Evolutionary conservation across 2,329 filamentous ascomycete species (phyloP), one percentile per base, ranked within the genome.

Genomic region (Colletotrichum australisinense): DNA sequence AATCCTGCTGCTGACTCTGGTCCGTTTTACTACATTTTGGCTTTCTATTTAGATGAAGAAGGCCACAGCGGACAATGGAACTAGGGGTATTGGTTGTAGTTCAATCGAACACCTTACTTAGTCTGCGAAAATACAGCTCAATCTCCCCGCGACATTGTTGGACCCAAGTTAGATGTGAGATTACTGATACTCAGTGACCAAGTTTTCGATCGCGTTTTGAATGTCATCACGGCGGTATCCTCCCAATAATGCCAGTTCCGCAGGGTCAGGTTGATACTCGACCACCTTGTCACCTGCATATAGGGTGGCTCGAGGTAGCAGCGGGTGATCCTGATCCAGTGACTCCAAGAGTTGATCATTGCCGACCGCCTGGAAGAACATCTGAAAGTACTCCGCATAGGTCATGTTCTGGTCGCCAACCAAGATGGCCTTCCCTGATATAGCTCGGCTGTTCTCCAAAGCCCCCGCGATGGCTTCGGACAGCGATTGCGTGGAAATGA

Each of bases 401-500:
- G 57, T 60, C 12, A 67, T 5, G 11, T 67, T 74, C 58, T 72
- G 49, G 14, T 74, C 67, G 1, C 72, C 72, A 2, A 72, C 12
- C 16, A 74, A 7, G 19, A 74, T 49, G 0, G 58, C 35, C 26
- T 46, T 67, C 1, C 72, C 67, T 0, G 49, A 59, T 3, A 74
- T 52, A 1, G 59, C 30, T 0, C 9, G n/a, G 0, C 57, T 58
- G 2, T 67, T 67, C n/a, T 60, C 57, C 0, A 68, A 28, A 0
- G 72, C 72, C 0, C 72, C 72, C 6, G 52, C 42, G 9, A 74
- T 71, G 0, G 67, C 72, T 16, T 74, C 67, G 0, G 72, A 67
- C 0, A 74, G 30, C 4, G 67, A 74, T 19, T 24, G 58, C 11
- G 68, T 63, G 5, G 67, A 72, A 5, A 74, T 72, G 19, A 74